Base-by-base conservation (phyloP, 805 yeast genomes). In the Millerago galiae region DNA sequence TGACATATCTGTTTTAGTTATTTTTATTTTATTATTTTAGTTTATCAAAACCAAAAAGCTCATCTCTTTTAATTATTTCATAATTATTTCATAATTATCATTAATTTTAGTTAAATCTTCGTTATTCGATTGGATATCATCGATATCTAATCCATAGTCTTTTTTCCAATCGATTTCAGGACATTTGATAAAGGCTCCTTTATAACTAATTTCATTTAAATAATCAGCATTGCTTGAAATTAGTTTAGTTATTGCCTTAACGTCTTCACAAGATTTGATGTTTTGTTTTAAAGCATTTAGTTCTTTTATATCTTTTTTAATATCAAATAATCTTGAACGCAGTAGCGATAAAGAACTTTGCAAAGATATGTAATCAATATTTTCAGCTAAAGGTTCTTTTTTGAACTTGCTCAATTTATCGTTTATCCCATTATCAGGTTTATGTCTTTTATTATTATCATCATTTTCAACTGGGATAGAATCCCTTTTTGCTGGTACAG, bases 21-120 rank as follows among this genome's bases (percentile, higher is more conserved):
- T 12, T 27, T 8, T 12, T 29, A 14, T 29, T 9, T 9, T 10
- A 14, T 32, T 29, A 33, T 33, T 33, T 33, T 4, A 30, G n/a
- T 26, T 40, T 42, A 21, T 35, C 29, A 16, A 34, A 42, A 16
- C 30, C 27, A 40, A 55, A 53, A 16, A 56, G 46, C 26, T 43
- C 39, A 35, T 56, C 61, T 25, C 56, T 48, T 37, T 53, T 56
- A 35, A 55, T 45, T 32, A 56, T 53, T 38, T 56, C 59, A 37
- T 56, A 35, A 55, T 45, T 32, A 56, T 53, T 38, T 56, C 59
- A 37, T 56, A 56, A 24, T 44, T 46, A 16, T 51, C 59, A 40
- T 52, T 51, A 38, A 56, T 50, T 24, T 40, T 45, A 12, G 48
- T 50, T 25, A 49, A 38, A 34, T 42, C 43, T 25, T 32, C 39